A percentile compares a stretch with the other conserved stretches of the same genome.
Conservation (phyloP, 2,329 filamentous ascomycete genomes). For the Hymenoscyphus occultus region DNA sequence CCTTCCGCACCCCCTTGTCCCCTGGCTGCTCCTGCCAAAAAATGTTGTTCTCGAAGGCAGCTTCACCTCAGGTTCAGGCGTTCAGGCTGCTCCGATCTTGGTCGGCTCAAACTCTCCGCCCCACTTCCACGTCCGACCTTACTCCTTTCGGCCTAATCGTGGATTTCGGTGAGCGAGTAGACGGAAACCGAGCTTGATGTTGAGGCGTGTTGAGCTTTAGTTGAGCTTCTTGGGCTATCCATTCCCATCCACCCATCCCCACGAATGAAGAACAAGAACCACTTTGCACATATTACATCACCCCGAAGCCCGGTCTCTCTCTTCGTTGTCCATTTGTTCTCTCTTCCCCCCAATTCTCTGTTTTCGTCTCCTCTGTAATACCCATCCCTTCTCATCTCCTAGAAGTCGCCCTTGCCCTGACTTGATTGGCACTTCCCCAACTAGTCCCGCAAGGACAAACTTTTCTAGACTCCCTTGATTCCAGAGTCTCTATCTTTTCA, state of each 20-base stretch:
- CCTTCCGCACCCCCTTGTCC: not conserved
- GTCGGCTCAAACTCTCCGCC: not conserved
- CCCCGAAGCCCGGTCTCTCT: not conserved
- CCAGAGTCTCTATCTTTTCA: slow-evolving; percentile 13
- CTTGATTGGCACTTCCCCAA: not conserved
- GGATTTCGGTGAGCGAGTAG: slow-evolving; percentile 2
- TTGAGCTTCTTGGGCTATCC: not conserved
- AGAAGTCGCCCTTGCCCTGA: slow-evolving; percentile 1
- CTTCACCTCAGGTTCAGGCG: too few species aligned
- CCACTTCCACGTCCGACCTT: not conserved
- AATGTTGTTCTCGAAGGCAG: not conserved
- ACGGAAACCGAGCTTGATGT: slow-evolving; percentile 5
- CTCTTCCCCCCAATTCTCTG: not conserved
- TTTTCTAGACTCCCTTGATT: slow-evolving; percentile 3
- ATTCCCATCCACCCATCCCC: not conserved
- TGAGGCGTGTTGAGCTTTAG: slow-evolving; percentile 6
- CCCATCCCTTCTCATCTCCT: not conserved
- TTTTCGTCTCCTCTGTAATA: not conserved
- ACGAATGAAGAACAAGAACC: not conserved
- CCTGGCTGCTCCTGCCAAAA: not conserved
- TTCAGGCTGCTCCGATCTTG: too few species aligned
- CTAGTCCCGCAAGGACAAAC: not conserved
- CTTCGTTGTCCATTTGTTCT: not conserved
- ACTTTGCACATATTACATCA: not conserved
- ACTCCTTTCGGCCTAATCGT: not conserved